phyloP scores from a whole-genome alignment of 768 basidiomycete genomes.

The Leccinum disarticulatum region DNA sequence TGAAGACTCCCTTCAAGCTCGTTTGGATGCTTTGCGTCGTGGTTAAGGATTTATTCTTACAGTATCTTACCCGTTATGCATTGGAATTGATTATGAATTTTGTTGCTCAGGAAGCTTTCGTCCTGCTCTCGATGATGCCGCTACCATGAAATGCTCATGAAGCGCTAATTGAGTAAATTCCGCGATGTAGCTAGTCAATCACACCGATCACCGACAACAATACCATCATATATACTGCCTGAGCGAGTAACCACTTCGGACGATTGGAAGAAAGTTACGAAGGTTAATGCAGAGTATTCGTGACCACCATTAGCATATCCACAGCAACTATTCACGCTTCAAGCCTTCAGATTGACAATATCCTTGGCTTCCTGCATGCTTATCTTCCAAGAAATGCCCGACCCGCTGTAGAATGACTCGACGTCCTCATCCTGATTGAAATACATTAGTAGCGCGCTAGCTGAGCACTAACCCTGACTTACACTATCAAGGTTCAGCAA shows the following conservation, averaged over 20 bases:
- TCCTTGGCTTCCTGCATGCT: slow-evolving; percentile 73
- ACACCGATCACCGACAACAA: neutral
- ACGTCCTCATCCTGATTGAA: slow-evolving; percentile 81
- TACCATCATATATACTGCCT: neutral
- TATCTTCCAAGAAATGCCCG: slow-evolving; percentile 88
- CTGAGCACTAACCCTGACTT: slow-evolving; percentile 4
- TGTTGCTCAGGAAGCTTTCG: slow-evolving; percentile 1
- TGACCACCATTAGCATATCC: too few species aligned
- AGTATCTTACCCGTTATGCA: slow-evolving; percentile 10
- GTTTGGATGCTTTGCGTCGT: slow-evolving; percentile 85
- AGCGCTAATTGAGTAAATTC: neutral
- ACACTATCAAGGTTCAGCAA: slow-evolving; percentile 85
- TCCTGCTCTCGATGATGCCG: neutral
- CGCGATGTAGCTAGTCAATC: neutral
- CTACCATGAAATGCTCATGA: too few species aligned
- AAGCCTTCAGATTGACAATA: slow-evolving; percentile 57
- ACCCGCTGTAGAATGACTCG: slow-evolving; percentile 91
- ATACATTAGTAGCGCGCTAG: slow-evolving; percentile 6
- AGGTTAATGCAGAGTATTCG: neutral
- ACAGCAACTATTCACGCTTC: slow-evolving; percentile 9
- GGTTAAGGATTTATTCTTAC: slow-evolving; percentile 37
- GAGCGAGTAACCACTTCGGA: neutral
- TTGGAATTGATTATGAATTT: slow-evolving; percentile 8
- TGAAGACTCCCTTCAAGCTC: slow-evolving; percentile 91
- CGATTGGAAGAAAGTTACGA: neutral